These are phyloP conservation scores for Pilaira anomala DNA, from an alignment of 192 early-diverging fungal species.

Conservation along the genomic window DNA sequence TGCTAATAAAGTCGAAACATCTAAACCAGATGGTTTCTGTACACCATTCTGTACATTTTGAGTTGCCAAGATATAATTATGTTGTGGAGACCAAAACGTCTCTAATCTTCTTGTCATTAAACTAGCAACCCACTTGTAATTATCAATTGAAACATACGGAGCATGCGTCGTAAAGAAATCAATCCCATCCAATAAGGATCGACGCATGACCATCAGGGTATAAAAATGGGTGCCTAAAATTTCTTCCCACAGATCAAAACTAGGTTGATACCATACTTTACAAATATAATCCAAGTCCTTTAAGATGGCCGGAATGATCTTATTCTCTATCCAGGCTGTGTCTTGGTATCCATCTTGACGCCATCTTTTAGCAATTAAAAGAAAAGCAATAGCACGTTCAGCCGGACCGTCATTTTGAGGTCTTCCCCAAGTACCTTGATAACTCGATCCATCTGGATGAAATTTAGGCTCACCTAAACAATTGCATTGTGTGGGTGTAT, in stretches of 20 bases:
- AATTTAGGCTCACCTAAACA: slow-evolving; percentile 69
- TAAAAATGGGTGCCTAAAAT: slow-evolving; percentile 65
- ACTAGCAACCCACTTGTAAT: neutral
- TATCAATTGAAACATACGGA: no score
- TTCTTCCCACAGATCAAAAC: slow-evolving; percentile 81
- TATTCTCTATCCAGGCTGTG: neutral
- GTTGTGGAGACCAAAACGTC: slow-evolving; percentile 42
- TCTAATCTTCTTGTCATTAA: slow-evolving; percentile 17
- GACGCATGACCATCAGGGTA: slow-evolving; percentile 60
- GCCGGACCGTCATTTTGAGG: slow-evolving; percentile 76
- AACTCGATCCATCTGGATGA: slow-evolving; percentile 51
- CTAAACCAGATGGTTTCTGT: slow-evolving; percentile 49
- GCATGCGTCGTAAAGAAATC: neutral
- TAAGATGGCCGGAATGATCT: slow-evolving; percentile 33
- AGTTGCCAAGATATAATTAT: slow-evolving; percentile 36
- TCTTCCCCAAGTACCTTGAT: slow-evolving; percentile 51
- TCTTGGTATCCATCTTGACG: neutral
- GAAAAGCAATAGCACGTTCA: slow-evolving; percentile 43
- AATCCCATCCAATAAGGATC: slow-evolving; percentile 56
- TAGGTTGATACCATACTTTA: slow-evolving; percentile 39
- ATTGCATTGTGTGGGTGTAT: slow-evolving; percentile 20
- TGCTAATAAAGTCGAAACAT: slow-evolving; percentile 59
- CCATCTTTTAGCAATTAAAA: slow-evolving; percentile 36
- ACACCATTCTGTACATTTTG: slow-evolving; percentile 38
- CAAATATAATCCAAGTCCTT: slow-evolving; percentile 64